Conservation (phyloP, 78 protist genomes). For the slime mould (Dictyostelium discoideum) region dicty_2.7 NC_007088.5:1338501-1339000, state of each 20-base stretch:
- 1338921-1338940: too few relatives aligned
- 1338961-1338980: too few relatives aligned
- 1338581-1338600: background rate
- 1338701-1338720: background rate
- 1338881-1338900: too few relatives aligned
- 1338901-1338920: too few relatives aligned
- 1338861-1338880: background rate
- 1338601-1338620: background rate
- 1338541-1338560: background rate
- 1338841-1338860: slow-evolving; percentile 74
- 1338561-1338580: background rate
- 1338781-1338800: background rate
- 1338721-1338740: background rate
- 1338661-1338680: background rate
- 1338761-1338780: slow-evolving; percentile 1
- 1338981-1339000: too few relatives aligned
- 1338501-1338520: background rate
- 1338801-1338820: slow-evolving; percentile 44
- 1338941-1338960: too few relatives aligned
- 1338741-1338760: slow-evolving; percentile 29
- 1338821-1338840: slow-evolving; percentile 44
- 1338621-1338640: too few relatives aligned
- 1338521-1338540: background rate
- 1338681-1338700: background rate
- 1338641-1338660: background rate